Evolutionary conservation across 2,329 filamentous ascomycete species (phyloP).

Genomic region (Diaporthe sp.): DNA sequence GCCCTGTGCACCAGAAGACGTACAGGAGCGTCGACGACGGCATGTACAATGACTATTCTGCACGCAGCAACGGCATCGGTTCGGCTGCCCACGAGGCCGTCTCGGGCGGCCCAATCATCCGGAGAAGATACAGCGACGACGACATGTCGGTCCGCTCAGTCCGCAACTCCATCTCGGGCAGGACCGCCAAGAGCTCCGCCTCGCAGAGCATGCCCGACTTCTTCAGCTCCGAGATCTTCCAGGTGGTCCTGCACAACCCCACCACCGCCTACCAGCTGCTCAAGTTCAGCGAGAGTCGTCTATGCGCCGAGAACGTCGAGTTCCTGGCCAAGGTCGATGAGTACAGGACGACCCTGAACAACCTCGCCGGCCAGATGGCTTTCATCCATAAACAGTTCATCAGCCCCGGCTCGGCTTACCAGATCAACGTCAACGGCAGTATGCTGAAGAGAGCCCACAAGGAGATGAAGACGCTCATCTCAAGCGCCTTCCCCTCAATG

Average conservation of each 20-base stretch:
- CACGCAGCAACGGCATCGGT: slow-evolving; percentile 4
- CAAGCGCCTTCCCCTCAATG: slow-evolving; percentile 51
- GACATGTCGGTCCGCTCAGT: slow-evolving; percentile 25
- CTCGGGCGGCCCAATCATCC: slow-evolving; percentile 20
- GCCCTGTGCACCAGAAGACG: slow-evolving; percentile 6
- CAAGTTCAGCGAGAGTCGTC: slow-evolving; percentile 54
- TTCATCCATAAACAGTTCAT: slow-evolving; percentile 49
- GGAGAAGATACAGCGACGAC: slow-evolving; percentile 32
- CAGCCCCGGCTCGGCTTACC: slow-evolving; percentile 36
- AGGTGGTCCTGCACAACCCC: slow-evolving; percentile 56
- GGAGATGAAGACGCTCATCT: slow-evolving; percentile 46
- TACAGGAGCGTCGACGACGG: slow-evolving; percentile 26
- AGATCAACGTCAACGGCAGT: slow-evolving; percentile 46
- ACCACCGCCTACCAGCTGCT: slow-evolving; percentile 57
- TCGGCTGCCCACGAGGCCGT: neutral
- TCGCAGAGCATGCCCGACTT: slow-evolving; percentile 51
- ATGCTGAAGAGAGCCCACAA: slow-evolving; percentile 47
- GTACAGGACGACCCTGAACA: slow-evolving; percentile 56
- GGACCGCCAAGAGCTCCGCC: slow-evolving; percentile 30
- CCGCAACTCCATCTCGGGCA: slow-evolving; percentile 23
- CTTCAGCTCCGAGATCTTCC: slow-evolving; percentile 56
- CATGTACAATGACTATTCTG: slow-evolving; percentile 28
- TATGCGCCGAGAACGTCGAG: slow-evolving; percentile 58
- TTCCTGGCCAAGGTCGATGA: slow-evolving; percentile 62
- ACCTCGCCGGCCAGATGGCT: slow-evolving; percentile 54